Conservation (phyloP, 257 asterid genomes). For the Solanum pinnatisectum region DNA sequence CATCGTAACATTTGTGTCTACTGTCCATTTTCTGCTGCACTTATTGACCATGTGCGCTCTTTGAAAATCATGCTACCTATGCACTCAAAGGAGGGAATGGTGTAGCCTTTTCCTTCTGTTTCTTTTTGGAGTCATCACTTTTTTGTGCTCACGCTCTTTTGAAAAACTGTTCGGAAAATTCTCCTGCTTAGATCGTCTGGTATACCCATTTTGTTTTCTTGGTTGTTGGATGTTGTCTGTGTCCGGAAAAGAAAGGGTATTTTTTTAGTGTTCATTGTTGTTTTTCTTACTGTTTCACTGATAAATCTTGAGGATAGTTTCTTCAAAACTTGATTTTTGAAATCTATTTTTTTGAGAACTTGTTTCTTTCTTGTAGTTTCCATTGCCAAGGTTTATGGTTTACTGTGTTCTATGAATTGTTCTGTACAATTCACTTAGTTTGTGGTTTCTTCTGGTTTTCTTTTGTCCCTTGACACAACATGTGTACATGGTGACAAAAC, state of each 20-base stretch:
- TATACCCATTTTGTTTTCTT: not conserved
- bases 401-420: not conserved
- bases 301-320: slow-evolving; percentile 17
- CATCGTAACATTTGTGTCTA: too few species aligned
- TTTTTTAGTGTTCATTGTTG: not conserved
- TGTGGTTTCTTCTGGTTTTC: not conserved
- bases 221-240: not conserved
- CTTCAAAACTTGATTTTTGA: slow-evolving; percentile 10
- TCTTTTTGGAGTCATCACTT: too few species aligned
- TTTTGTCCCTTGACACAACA: not conserved
- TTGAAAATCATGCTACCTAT: too few species aligned
- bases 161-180: too few species aligned
- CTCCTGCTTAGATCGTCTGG: too few species aligned
- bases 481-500: not conserved
- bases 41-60: too few species aligned
- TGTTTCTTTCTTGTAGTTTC: not conserved
- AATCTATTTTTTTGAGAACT: slow-evolving; percentile 25
- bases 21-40: too few species aligned
- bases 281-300: not conserved
- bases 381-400: not conserved
- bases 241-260: not conserved
- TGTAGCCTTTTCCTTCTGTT: too few species aligned
- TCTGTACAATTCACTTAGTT: not conserved
- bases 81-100: too few species aligned
- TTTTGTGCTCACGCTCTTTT: too few species aligned